Evolutionary conservation across 2,329 filamentous ascomycete species (phyloP).

Genomic region (Fusarium sp.): DNA sequence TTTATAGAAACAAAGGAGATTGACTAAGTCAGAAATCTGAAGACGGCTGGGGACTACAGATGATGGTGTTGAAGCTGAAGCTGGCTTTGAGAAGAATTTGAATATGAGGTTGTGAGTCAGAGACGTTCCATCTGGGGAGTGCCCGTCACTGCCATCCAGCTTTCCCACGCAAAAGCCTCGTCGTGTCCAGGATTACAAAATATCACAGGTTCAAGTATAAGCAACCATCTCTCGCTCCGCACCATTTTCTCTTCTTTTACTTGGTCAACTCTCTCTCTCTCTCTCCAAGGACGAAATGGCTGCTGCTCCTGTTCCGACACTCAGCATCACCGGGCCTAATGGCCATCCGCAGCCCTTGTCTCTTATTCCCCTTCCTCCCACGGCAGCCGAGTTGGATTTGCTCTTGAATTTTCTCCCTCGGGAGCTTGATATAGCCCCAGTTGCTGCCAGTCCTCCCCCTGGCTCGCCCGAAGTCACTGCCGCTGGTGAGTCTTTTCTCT

Average conservation of each 20-base stretch:
- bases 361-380: not conserved
- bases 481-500: not conserved
- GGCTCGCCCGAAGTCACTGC: accelerated
- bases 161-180: not conserved
- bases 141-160: not conserved
- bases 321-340: too few species aligned
- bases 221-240: too few species aligned
- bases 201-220: too few species aligned
- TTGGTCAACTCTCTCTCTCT: not conserved
- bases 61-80: not conserved
- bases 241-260: not conserved
- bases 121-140: accelerated
- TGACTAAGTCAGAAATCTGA: accelerated
- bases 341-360: not conserved
- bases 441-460: too few species aligned
- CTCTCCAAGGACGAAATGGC: too few species aligned
- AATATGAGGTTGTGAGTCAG: not conserved
- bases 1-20: accelerated
- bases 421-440: not conserved
- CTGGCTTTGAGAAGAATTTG: accelerated
- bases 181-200: not conserved
- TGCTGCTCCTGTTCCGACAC: too few species aligned
- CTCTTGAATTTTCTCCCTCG: accelerated
- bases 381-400: not conserved
- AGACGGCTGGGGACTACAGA: accelerated